phyloP scores from a whole-genome alignment of 176 grass and related monocot genomes.

The Avena eriantha region DNA sequence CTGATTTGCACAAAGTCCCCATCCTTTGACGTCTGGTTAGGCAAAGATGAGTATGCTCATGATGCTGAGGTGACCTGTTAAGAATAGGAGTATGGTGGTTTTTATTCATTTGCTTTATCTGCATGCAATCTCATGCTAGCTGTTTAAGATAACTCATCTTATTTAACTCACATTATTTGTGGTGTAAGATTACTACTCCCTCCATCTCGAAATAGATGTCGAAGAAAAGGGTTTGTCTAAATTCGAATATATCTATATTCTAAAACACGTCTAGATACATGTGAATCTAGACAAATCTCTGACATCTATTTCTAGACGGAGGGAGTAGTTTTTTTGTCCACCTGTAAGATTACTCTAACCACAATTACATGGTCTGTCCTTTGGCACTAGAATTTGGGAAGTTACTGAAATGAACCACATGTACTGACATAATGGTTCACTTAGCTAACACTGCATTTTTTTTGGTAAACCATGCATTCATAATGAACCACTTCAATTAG shows the following conservation, averaged over 20 bases:
- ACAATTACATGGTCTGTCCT: not conserved
- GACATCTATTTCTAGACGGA: too few species aligned
- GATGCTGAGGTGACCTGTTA: not conserved
- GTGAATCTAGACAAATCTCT: too few species aligned
- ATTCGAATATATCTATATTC: too few species aligned
- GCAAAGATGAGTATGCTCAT: not conserved
- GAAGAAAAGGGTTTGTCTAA: too few species aligned
- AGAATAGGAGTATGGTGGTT: not conserved
- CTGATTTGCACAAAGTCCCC: not conserved
- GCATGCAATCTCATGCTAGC: conserved; percentile 2
- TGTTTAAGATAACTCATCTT: not conserved
- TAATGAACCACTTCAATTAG: not conserved
- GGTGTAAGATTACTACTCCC: not conserved
- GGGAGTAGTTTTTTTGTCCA: not conserved
- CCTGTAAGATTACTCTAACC: not conserved
- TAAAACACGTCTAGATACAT: too few species aligned
- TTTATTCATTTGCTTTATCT: not conserved
- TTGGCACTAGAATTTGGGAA: not conserved
- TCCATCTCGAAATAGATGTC: too few species aligned
- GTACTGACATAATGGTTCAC: not conserved
- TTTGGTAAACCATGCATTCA: not conserved
- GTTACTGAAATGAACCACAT: not conserved
- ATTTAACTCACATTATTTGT: not conserved
- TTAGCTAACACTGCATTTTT: not conserved
- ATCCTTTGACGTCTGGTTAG: not conserved